phyloP scores from a whole-genome alignment of 2,329 filamentous ascomycete species.

The Huntiella decipiens region DNA sequence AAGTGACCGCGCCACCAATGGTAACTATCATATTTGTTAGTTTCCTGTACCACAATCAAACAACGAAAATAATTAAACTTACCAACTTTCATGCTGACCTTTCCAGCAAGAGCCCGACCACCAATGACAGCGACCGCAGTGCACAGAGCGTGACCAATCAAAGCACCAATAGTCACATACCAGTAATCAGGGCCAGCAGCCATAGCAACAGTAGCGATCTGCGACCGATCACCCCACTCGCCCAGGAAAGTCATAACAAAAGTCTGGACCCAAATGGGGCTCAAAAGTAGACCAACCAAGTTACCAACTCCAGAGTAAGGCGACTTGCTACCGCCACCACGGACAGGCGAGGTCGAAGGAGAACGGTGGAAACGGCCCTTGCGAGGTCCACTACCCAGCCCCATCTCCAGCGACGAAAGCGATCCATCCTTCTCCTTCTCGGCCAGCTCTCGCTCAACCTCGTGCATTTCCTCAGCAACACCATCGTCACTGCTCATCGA shows the following conservation, averaged over 20 bases:
- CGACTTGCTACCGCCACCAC: constrained; percentile 20
- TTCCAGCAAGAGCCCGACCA: constrained; percentile 77
- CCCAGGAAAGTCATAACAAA: constrained; percentile 98
- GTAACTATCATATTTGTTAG: constrained; percentile 44
- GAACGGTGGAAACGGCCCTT: constrained; percentile 61
- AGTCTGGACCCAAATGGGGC: constrained; percentile 94
- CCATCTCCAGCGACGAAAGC: constrained; percentile 55
- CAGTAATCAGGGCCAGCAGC: constrained; percentile 95
- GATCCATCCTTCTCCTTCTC: constrained; percentile 73
- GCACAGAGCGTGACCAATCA: constrained; percentile 72
- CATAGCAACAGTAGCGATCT: constrained; percentile 98
- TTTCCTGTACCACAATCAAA: not conserved
- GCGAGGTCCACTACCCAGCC: constrained; percentile 52
- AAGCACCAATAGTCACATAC: constrained; percentile 88
- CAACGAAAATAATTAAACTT: constrained; percentile 27
- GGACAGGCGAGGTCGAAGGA: constrained; percentile 41
- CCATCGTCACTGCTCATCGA: constrained; percentile 80
- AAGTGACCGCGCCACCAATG: constrained; percentile 74
- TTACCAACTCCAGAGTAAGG: constrained; percentile 55
- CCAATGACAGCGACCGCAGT: constrained; percentile 83
- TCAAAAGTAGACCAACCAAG: constrained; percentile 69
- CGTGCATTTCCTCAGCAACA: constrained; percentile 91
- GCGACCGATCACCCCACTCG: constrained; percentile 93
- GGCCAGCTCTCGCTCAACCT: constrained; percentile 83
- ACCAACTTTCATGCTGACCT: constrained; percentile 91